A percentile compares a stretch with the other conserved stretches of the same genome.
These are phyloP conservation scores for Penicillium sclerotiorum DNA, from an alignment of 2,329 filamentous ascomycete species.

Conservation along the genomic window DNA sequence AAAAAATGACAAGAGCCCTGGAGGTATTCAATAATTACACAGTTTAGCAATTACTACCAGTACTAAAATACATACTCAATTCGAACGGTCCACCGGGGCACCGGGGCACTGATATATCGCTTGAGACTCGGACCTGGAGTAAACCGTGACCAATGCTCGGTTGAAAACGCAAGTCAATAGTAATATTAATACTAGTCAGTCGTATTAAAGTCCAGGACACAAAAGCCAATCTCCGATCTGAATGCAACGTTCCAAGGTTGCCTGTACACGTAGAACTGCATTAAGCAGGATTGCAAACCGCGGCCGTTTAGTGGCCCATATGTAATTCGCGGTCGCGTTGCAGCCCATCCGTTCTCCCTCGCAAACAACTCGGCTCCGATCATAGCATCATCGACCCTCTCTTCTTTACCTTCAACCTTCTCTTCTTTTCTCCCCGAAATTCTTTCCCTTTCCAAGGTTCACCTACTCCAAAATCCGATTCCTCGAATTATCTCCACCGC, in stretches of 20 bases:
- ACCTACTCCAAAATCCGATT: not conserved
- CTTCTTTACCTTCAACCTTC: constrained; percentile 7
- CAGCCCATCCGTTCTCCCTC: constrained; percentile 8
- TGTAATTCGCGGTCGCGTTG: constrained; percentile 32
- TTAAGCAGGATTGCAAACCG: constrained; percentile 2
- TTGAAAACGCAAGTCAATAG: no score
- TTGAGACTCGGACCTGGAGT: no score
- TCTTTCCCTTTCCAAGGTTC: not conserved
- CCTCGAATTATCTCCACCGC: constrained; percentile 1
- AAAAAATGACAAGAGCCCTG: not conserved
- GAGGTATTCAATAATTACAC: not conserved
- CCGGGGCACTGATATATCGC: no score
- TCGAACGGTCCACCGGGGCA: no score
- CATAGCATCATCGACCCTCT: constrained; percentile 32
- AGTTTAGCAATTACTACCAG: no score
- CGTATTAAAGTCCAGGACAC: no score
- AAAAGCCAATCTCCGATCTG: no score
- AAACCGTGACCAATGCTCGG: no score
- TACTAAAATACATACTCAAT: not conserved
- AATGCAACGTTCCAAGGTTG: no score
- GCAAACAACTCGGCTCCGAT: constrained; percentile 10
- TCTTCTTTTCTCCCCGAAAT: constrained; percentile 2
- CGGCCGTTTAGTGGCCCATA: constrained; percentile 11
- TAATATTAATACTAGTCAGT: no score
- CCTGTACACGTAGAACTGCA: not conserved